These are phyloP conservation scores for Xylaria scruposa DNA, from an alignment of 495 filamentous ascomycete genomes.

Conservation along the genomic window DNA sequence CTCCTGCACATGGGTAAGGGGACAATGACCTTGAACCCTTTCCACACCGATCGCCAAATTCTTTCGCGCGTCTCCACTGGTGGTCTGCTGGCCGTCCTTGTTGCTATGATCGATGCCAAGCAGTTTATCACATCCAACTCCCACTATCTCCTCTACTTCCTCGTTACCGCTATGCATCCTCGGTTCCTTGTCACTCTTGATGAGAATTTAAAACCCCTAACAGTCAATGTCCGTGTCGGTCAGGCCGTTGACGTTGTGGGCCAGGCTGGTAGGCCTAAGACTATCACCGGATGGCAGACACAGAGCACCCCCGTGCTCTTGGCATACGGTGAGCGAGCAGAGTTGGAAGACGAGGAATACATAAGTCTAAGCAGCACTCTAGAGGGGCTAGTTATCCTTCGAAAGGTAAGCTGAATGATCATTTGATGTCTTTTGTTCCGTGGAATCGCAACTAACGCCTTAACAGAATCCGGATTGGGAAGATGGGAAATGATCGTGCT, in stretches of 20 bases:
- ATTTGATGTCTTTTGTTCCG: neutral
- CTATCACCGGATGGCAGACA: conserved; percentile 99
- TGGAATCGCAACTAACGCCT: conserved; percentile 29
- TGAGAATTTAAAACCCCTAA: conserved; percentile 90
- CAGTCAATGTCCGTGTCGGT: conserved; percentile 94
- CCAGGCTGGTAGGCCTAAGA: conserved; percentile 95
- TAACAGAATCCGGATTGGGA: conserved; percentile 59
- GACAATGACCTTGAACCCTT: conserved; percentile 91
- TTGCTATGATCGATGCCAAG: conserved; percentile 93
- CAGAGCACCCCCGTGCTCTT: conserved; percentile 96
- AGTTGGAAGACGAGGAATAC: conserved; percentile 98
- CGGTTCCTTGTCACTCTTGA: conserved; percentile 95
- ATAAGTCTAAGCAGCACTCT: conserved; percentile 86
- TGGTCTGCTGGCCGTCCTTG: conserved; percentile 86
- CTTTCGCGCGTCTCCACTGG: conserved; percentile 90
- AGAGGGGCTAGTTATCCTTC: conserved; percentile 93
- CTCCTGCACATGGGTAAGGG: conserved; percentile 99
- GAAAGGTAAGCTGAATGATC: conserved; percentile 70
- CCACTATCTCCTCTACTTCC: conserved; percentile 97
- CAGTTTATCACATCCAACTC: conserved; percentile 87
- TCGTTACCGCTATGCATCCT: conserved; percentile 96
- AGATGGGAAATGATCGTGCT: conserved; percentile 42
- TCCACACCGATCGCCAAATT: conserved; percentile 97
- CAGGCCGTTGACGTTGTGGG: conserved; percentile 98
- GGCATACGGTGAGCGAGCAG: conserved; percentile 90